Evolutionary conservation across 1,284 basidiomycete genomes (phyloP).

Genomic region (Wolfiporia cocos): DNA sequence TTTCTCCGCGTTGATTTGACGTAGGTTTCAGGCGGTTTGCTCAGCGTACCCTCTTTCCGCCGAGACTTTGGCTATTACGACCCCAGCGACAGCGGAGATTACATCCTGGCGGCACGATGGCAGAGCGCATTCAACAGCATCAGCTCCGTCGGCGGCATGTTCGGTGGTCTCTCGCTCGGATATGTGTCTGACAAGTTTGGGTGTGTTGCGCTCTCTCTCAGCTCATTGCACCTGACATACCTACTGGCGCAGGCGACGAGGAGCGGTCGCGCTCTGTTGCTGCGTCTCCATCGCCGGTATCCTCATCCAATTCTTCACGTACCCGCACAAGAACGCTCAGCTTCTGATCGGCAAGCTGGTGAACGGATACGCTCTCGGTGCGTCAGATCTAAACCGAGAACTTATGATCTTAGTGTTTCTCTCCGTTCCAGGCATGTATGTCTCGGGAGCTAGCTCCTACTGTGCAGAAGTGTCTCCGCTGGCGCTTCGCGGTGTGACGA

Average conservation of each 20-base stretch:
- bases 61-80: constrained; percentile 6
- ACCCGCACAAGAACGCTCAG: constrained; percentile 8
- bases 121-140: constrained; percentile 9
- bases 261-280: constrained; percentile 7
- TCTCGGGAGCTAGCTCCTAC: constrained; percentile 9
- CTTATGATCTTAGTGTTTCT: background rate
- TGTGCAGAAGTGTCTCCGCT: constrained; percentile 9
- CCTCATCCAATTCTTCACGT: constrained; percentile 10
- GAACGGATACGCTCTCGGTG: constrained; percentile 6
- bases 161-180: constrained; percentile 8
- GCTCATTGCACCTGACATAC: background rate
- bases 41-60: constrained; percentile 9
- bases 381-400: background rate
- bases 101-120: constrained; percentile 6
- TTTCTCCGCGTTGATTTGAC: background rate
- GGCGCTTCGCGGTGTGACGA: constrained; percentile 8
- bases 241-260: constrained; percentile 6
- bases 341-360: constrained; percentile 7
- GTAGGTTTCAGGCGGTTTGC: constrained; percentile 8
- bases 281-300: constrained; percentile 8
- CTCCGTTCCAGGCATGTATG: constrained; percentile 7
- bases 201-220: background rate
- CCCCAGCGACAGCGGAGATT: background rate
- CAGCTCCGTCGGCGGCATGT: constrained; percentile 9
- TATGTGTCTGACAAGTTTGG: constrained; percentile 10